These are phyloP conservation scores for Durusdinium trenchii DNA, from an alignment of 73 alveolate genomes.

Conservation along the genomic window DNA sequence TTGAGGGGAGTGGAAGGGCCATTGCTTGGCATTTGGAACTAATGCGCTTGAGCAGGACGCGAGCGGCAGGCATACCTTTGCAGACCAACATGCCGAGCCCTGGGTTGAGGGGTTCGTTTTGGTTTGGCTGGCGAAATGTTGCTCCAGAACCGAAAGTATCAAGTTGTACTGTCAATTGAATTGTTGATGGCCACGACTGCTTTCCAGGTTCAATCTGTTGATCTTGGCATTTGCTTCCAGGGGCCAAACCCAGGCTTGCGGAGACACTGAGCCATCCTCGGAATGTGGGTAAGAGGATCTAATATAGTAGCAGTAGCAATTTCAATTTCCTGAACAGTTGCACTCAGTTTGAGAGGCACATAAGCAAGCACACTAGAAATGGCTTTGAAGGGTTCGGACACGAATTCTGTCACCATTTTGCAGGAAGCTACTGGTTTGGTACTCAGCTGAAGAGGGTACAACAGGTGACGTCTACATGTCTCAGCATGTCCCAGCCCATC, in stretches of 20 bases:
- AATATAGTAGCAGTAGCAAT: no score
- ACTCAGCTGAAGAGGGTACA: not conserved
- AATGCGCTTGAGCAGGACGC: not conserved
- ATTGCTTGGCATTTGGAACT: not conserved
- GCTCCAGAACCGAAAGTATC: not conserved
- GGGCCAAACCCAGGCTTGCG: slow-evolving; percentile 32
- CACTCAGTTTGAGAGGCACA: not conserved
- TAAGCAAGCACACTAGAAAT: not conserved
- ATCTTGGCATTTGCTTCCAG: slow-evolving; percentile 35
- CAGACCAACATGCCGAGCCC: not conserved
- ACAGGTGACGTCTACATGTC: no score
- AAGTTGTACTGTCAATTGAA: not conserved
- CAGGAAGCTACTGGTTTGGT: slow-evolving; percentile 43
- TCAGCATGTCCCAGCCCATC: no score
- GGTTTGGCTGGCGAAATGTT: not conserved
- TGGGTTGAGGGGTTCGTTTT: not conserved
- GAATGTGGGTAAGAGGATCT: not conserved
- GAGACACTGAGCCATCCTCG: not conserved
- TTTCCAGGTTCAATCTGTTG: slow-evolving; percentile 4
- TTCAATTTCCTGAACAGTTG: not conserved
- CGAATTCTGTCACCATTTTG: not conserved
- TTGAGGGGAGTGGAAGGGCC: not conserved
- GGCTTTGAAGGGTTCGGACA: not conserved
- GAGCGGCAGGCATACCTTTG: slow-evolving; percentile 3
- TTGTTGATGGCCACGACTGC: not conserved